Evolutionary conservation across 2,329 filamentous ascomycete species (phyloP).

Genomic region (Penicillium aurantiogriseum): DNA sequence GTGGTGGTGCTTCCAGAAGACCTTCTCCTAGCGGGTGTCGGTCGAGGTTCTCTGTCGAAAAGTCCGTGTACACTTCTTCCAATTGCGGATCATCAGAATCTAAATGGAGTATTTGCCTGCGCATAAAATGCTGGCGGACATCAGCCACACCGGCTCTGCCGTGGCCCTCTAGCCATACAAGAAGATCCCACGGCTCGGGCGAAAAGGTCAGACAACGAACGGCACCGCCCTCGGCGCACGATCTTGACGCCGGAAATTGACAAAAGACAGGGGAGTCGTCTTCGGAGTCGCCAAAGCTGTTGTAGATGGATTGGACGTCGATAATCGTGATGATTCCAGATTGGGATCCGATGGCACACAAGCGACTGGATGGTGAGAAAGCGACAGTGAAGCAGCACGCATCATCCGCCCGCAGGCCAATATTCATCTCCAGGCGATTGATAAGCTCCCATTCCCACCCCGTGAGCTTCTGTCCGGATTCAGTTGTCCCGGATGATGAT

Average conservation of each 20-base stretch:
- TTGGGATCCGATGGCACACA: conserved; percentile 53
- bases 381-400: conserved; percentile 50
- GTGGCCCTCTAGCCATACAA: conserved; percentile 92
- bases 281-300: conserved; percentile 19
- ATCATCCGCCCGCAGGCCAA: conserved; percentile 41
- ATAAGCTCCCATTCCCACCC: conserved; percentile 45
- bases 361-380: conserved; percentile 49
- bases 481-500: conserved; percentile 25
- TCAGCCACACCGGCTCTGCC: conserved; percentile 50
- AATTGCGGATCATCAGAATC: conserved; percentile 35
- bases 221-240: conserved; percentile 69
- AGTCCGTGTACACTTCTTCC: conserved; percentile 35
- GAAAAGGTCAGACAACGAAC: conserved; percentile 91
- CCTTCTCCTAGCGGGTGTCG: conserved; percentile 27
- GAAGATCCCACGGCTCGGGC: conserved; percentile 81
- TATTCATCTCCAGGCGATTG: conserved; percentile 41
- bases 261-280: conserved; percentile 58
- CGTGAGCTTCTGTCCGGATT: conserved; percentile 36
- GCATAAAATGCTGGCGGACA: conserved; percentile 46
- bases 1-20: conserved; percentile 23
- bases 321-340: conserved; percentile 49
- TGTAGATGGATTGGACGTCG: conserved; percentile 37
- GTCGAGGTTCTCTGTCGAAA: conserved; percentile 29
- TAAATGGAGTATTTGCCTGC: conserved; percentile 45
- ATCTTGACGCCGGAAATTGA: conserved; percentile 74